phyloP scores from a whole-genome alignment of 441 rosid genomes.

The Gossypium schwendimanii region DNA sequence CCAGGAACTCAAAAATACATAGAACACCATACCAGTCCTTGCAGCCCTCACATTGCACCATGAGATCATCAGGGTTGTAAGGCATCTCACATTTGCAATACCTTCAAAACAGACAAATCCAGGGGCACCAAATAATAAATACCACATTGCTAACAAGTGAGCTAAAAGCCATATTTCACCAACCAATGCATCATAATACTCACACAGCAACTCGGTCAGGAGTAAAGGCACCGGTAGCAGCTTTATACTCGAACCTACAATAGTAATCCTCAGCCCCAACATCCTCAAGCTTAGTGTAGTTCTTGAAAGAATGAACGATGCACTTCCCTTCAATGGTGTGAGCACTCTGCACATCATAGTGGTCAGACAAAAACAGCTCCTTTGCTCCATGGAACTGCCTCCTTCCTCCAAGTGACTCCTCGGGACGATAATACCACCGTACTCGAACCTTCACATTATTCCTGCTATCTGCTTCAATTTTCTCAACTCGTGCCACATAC shows the following conservation, averaged over 20 bases:
- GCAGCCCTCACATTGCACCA: constrained; percentile 66
- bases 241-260: constrained; percentile 55
- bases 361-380: constrained; percentile 57
- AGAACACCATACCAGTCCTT: constrained; percentile 45
- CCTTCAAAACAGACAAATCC: constrained; percentile 23
- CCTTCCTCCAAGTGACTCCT: constrained; percentile 57
- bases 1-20: neutral
- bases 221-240: constrained; percentile 47
- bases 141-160: neutral
- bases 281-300: constrained; percentile 48
- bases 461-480: constrained; percentile 47
- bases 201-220: constrained; percentile 61
- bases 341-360: constrained; percentile 51
- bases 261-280: constrained; percentile 55
- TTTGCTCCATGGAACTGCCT: constrained; percentile 60
- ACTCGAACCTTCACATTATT: constrained; percentile 48
- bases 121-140: constrained; percentile 1
- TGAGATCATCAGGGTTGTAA: constrained; percentile 55
- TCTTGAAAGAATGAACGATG: constrained; percentile 45
- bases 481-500: constrained; percentile 50
- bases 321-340: constrained; percentile 60
- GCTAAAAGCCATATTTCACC: constrained; percentile 11
- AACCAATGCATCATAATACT: constrained; percentile 20
- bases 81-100: constrained; percentile 66
- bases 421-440: constrained; percentile 60